Evolutionary conservation across 495 filamentous ascomycete genomes (phyloP).

Genomic region (Physcia stellaris): DNA sequence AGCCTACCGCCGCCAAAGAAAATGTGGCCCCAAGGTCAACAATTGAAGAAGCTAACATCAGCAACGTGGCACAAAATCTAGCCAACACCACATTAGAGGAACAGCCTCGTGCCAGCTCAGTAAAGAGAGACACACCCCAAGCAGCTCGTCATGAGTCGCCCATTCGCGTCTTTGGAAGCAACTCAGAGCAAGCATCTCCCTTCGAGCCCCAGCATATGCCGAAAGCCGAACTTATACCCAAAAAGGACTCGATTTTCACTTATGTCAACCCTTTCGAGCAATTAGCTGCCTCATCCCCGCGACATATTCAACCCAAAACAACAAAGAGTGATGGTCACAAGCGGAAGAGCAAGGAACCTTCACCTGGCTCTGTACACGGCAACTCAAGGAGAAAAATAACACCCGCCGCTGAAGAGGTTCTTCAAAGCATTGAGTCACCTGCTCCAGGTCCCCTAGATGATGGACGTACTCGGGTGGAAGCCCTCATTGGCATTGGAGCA

Average conservation of each 20-base stretch:
- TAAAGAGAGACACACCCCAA: too few species aligned
- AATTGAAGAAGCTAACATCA: constrained; percentile 8
- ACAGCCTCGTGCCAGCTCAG: background rate
- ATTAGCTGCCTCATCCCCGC: constrained; percentile 53
- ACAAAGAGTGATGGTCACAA: constrained; percentile 16
- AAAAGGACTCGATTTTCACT: constrained; percentile 48
- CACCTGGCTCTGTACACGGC: constrained; percentile 10
- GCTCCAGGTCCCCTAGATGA: constrained; percentile 18
- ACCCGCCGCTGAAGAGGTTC: constrained; percentile 9
- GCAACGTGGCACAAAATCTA: constrained; percentile 4
- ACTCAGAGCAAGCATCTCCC: constrained; percentile 15
- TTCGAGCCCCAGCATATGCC: constrained; percentile 18
- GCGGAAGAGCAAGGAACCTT: constrained; percentile 17
- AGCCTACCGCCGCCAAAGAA: constrained; percentile 19
- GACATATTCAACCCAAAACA: constrained; percentile 24
- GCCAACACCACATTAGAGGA: constrained; percentile 2
- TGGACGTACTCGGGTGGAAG: constrained; percentile 19
- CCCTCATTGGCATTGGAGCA: constrained; percentile 18
- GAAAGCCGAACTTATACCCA: constrained; percentile 18
- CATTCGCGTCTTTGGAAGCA: constrained; percentile 26
- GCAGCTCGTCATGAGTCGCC: constrained; percentile 18
- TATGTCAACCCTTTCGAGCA: constrained; percentile 75
- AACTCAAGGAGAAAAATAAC: constrained; percentile 18
- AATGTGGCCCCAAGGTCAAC: too few species aligned
- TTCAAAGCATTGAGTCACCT: constrained; percentile 23